These are phyloP conservation scores for Potentilla sterilis DNA, from an alignment of 306 rosid genomes.

Conservation along the genomic window DNA sequence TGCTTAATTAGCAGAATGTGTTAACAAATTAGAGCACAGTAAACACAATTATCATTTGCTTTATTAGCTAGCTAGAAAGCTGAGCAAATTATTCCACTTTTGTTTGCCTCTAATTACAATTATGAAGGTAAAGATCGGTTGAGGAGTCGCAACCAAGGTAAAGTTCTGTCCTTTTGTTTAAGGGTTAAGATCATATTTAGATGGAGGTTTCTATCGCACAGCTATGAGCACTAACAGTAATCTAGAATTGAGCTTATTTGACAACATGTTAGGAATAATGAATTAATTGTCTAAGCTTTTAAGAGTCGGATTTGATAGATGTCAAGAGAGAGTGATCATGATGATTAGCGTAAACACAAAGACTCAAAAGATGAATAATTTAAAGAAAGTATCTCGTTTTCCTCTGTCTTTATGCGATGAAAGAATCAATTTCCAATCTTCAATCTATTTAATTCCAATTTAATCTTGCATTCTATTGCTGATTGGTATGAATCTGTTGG, in stretches of 20 bases:
- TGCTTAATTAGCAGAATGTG: constrained; percentile 30
- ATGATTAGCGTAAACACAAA: constrained; percentile 11
- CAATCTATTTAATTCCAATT: neutral
- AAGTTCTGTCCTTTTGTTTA: constrained; percentile 11
- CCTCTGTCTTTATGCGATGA: neutral
- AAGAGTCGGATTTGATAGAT: constrained; percentile 28
- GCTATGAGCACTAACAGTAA: constrained; percentile 37
- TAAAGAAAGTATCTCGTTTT: constrained; percentile 8
- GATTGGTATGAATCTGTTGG: constrained; percentile 1
- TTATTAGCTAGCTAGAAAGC: constrained; percentile 42
- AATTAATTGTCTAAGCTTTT: constrained; percentile 11
- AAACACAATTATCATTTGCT: constrained; percentile 35
- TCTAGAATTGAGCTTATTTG: constrained; percentile 7
- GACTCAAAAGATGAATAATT: neutral
- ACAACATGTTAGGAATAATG: constrained; percentile 15
- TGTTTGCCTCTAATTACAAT: constrained; percentile 29
- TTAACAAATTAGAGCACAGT: constrained; percentile 7
- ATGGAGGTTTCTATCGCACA: constrained; percentile 35
- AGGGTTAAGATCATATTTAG: constrained; percentile 3
- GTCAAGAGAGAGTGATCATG: neutral
- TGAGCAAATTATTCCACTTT: constrained; percentile 34
- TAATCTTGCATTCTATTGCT: neutral
- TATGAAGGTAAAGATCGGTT: constrained; percentile 36
- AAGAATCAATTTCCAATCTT: neutral
- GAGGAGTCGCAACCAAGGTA: constrained; percentile 34